Evolutionary conservation across 306 rosid genomes (phyloP), one percentile per base, ranked within the genome.

Genomic region (Rosa multiflora): DNA sequence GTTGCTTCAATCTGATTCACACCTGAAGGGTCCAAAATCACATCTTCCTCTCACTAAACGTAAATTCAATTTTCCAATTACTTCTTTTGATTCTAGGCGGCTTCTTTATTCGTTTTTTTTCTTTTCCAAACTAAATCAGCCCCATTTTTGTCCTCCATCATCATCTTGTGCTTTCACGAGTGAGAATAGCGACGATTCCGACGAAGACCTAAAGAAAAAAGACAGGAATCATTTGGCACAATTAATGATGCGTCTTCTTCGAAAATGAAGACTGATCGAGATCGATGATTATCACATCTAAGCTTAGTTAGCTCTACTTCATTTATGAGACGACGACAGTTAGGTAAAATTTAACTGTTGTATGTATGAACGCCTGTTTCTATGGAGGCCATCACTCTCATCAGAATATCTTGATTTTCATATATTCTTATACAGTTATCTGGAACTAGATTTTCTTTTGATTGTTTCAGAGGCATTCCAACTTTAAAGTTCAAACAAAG

Each of bases 401-500:
- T 2, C 13, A 18, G 0, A 12, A 64, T 10, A 15, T 18, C 11
- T 15, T 37, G 17, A n/a, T 69, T 43, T 3, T 44, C 29, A 61
- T 29, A 3, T 13, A 7, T 5, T 20, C 26, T n/a, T 43, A 13
- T 70, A 48, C 75, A 20, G 39, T 26, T 47, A 29, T 49, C 47
- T 29, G 40, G 4, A 49, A 32, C 13, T 49, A 8, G 46, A 26
- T 10, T 26, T 21, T 13, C 18, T 5, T 10, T 61, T 11, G 17
- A 26, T 61, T 26, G 17, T 8, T 61, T 61, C 40, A 12, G 37
- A 61, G 39, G 32, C 8, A 32, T 63, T 66, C 17, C 23, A 37
- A 8, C 44, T 39, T 67, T 14, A 67, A 17, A 67, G 46, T 67
- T 67, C 71, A 67, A 64, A 67, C 63, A 32, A 44, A 72, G 62